A percentile compares a stretch with the other conserved stretches of the same genome.
Conservation (phyloP, 2,329 filamentous ascomycete species). For the Xylariales sp. region DNA sequence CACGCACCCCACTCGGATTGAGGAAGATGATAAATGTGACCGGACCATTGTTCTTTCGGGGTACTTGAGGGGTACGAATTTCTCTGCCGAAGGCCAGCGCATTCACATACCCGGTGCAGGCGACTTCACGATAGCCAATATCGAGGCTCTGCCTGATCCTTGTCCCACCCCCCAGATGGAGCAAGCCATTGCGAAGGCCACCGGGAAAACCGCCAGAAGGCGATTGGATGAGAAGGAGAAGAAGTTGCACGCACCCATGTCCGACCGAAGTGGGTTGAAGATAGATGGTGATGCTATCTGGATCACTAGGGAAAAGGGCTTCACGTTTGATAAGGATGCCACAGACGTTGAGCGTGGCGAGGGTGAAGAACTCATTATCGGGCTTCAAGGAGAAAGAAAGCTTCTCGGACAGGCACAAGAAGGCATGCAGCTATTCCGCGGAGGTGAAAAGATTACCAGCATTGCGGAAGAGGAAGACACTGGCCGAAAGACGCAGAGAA, state of each 20-base stretch:
- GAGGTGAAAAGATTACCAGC: slow-evolving; percentile 63
- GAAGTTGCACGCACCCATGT: slow-evolving; percentile 95
- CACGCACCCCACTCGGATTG: slow-evolving; percentile 87
- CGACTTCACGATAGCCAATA: slow-evolving; percentile 76
- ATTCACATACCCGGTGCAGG: slow-evolving; percentile 92
- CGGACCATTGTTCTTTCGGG: slow-evolving; percentile 87
- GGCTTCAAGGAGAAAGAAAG: slow-evolving; percentile 76
- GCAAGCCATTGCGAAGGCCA: slow-evolving; percentile 77
- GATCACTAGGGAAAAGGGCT: slow-evolving; percentile 66
- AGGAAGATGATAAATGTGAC: slow-evolving; percentile 85
- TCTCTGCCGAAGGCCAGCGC: slow-evolving; percentile 76
- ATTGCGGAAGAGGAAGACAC: slow-evolving; percentile 55
- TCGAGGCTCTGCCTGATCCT: slow-evolving; percentile 87
- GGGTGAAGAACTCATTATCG: slow-evolving; percentile 91
- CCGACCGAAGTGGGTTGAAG: slow-evolving; percentile 90
- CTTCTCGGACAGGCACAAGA: slow-evolving; percentile 78
- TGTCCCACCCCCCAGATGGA: slow-evolving; percentile 93
- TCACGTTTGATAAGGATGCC: slow-evolving; percentile 67
- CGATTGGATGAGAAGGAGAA: slow-evolving; percentile 95
- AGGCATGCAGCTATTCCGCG: slow-evolving; percentile 81
- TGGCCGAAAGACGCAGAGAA: slow-evolving; percentile 56
- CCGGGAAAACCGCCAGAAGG: slow-evolving; percentile 75
- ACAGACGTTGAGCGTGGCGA: slow-evolving; percentile 77
- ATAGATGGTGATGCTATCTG: slow-evolving; percentile 98
- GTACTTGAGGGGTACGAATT: slow-evolving; percentile 92